Conservation (phyloP, 2,329 filamentous ascomycete genomes). For the Elsinoe batatas region DNA sequence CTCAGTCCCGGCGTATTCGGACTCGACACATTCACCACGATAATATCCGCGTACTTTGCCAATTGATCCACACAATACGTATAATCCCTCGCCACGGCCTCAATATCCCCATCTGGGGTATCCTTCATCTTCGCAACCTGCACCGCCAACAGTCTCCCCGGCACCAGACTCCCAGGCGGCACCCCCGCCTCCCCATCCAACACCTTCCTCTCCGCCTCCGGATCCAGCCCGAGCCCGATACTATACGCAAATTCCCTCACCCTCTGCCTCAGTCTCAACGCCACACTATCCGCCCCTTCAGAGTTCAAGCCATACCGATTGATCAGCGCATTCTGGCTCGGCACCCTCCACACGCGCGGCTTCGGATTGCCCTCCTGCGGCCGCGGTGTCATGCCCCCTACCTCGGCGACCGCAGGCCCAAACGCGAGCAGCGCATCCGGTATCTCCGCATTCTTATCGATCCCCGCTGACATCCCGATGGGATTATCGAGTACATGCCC, state of each 20-base stretch:
- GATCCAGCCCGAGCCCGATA: constrained; percentile 54
- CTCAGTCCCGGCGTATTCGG: constrained; percentile 91
- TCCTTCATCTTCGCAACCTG: constrained; percentile 96
- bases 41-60: constrained; percentile 80
- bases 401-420: constrained; percentile 79
- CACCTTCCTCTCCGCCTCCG: constrained; percentile 58
- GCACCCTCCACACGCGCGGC: constrained; percentile 79
- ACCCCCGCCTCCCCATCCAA: constrained; percentile 67
- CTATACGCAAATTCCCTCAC: constrained; percentile 66
- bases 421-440: constrained; percentile 75
- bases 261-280: constrained; percentile 64
- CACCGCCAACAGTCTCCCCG: constrained; percentile 72
- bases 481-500: constrained; percentile 71
- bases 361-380: constrained; percentile 81
- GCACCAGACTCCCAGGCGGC: constrained; percentile 67
- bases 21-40: constrained; percentile 97
- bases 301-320: constrained; percentile 96
- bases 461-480: constrained; percentile 85
- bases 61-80: constrained; percentile 79
- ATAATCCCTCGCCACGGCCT: constrained; percentile 69
- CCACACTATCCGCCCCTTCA: constrained; percentile 77
- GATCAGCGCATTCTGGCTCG: constrained; percentile 75
- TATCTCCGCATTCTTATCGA: constrained; percentile 90
- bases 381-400: constrained; percentile 80
- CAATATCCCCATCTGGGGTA: constrained; percentile 74